Evolutionary conservation across 176 grass and related monocot genomes (phyloP).

Genomic region (Sorghum bicolor): Sorghum_bicolor_NCBIv3 NC_012872.2:9622501-9623000

Average conservation of each 20-base stretch:
- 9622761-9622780: slow-evolving; percentile 42
- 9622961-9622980: slow-evolving; percentile 37
- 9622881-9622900: slow-evolving; percentile 55
- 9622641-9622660: slow-evolving; percentile 78
- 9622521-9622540: slow-evolving; percentile 38
- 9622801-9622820: slow-evolving; percentile 71
- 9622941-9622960: slow-evolving; percentile 22
- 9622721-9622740: slow-evolving; percentile 14
- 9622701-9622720: slow-evolving; percentile 31
- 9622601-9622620: slow-evolving; percentile 48
- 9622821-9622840: slow-evolving; percentile 91
- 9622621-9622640: slow-evolving; percentile 71
- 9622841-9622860: slow-evolving; percentile 44
- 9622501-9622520: slow-evolving; percentile 18
- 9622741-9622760: slow-evolving; percentile 29
- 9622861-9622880: slow-evolving; percentile 35
- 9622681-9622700: slow-evolving; percentile 56
- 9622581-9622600: slow-evolving; percentile 61
- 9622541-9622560: slow-evolving; percentile 56
- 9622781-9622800: slow-evolving; percentile 49
- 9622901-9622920: slow-evolving; percentile 46
- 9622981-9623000: slow-evolving; percentile 34
- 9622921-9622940: slow-evolving; percentile 51
- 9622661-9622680: slow-evolving; percentile 52
- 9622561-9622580: slow-evolving; percentile 74